Evolutionary conservation across 2,329 filamentous ascomycete genomes (phyloP).

Genomic region (Madurella mycetomatis): DNA sequence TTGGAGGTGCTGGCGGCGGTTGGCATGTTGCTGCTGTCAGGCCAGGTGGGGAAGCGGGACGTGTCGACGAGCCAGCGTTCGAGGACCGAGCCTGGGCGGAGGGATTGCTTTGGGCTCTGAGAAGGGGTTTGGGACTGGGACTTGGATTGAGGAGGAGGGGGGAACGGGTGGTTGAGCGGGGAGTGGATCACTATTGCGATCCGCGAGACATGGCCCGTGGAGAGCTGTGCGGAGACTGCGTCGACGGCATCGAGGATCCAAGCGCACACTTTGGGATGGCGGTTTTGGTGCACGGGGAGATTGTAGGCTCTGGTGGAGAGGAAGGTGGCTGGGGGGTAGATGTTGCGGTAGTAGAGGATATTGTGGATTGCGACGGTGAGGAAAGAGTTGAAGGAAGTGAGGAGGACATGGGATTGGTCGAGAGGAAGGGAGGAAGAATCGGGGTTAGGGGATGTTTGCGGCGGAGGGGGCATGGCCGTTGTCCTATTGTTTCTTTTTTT

Average conservation of each 20-base stretch:
- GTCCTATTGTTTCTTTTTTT: neutral
- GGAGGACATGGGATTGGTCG: slow-evolving; percentile 44
- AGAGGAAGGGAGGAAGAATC: slow-evolving; percentile 9
- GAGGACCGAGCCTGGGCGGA: slow-evolving; percentile 38
- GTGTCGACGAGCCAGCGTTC: slow-evolving; percentile 62
- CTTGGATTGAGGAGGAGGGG: slow-evolving; percentile 2
- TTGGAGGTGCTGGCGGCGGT: slow-evolving; percentile 25
- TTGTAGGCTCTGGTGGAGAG: slow-evolving; percentile 77
- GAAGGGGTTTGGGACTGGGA: neutral
- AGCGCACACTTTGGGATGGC: slow-evolving; percentile 77
- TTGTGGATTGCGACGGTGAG: slow-evolving; percentile 80
- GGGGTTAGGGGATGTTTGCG: neutral
- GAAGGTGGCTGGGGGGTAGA: slow-evolving; percentile 78
- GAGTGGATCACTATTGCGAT: slow-evolving; percentile 48
- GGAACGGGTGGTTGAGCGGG: slow-evolving; percentile 16
- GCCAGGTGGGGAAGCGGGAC: slow-evolving; percentile 46
- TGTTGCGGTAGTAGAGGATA: slow-evolving; percentile 72
- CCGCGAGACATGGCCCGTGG: slow-evolving; percentile 47
- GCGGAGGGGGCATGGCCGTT: neutral
- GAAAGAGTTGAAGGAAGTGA: slow-evolving; percentile 71
- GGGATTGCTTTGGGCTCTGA: slow-evolving; percentile 8
- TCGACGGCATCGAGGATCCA: slow-evolving; percentile 81
- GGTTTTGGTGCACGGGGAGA: slow-evolving; percentile 76
- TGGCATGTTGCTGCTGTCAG: slow-evolving; percentile 26
- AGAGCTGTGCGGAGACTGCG: slow-evolving; percentile 66